Evolutionary conservation across 2,329 filamentous ascomycete genomes (phyloP).

Genomic region (Nigrograna mackinnonii): DNA sequence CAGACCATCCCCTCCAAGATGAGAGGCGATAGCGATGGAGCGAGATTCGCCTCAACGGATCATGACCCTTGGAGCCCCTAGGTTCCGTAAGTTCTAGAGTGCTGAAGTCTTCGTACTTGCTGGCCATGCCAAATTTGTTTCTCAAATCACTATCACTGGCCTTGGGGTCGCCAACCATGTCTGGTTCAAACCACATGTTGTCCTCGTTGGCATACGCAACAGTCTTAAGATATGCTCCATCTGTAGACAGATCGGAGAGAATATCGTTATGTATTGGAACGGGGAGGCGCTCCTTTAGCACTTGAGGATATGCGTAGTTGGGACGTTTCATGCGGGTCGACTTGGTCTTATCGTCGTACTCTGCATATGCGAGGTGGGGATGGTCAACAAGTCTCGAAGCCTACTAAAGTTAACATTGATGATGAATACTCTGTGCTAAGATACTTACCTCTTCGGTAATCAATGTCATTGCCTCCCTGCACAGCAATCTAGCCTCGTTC

Average conservation of each 20-base stretch:
- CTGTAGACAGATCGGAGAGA: slow-evolving; percentile 19
- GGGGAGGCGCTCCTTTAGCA: slow-evolving; percentile 27
- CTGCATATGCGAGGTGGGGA: slow-evolving; percentile 31
- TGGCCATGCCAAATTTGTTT: slow-evolving; percentile 13
- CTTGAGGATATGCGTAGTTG: slow-evolving; percentile 33
- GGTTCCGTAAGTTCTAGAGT: slow-evolving; percentile 28
- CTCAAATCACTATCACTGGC: slow-evolving; percentile 14
- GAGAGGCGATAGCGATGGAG: slow-evolving; percentile 26
- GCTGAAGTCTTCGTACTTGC: slow-evolving; percentile 27
- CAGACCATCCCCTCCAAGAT: slow-evolving; percentile 13
- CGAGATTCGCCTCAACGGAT: slow-evolving; percentile 20
- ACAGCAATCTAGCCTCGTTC: slow-evolving; percentile 30
- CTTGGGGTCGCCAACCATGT: slow-evolving; percentile 29
- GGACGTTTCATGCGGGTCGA: slow-evolving; percentile 32
- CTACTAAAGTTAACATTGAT: slow-evolving; percentile 1
- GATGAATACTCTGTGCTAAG: background rate
- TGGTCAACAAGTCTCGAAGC: slow-evolving; percentile 31
- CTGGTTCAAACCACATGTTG: slow-evolving; percentile 26
- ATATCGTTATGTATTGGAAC: slow-evolving; percentile 30
- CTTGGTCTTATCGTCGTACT: slow-evolving; percentile 25
- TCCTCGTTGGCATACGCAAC: slow-evolving; percentile 15
- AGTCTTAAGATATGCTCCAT: slow-evolving; percentile 23
- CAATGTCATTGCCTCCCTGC: slow-evolving; percentile 32
- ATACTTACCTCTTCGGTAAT: slow-evolving; percentile 30
- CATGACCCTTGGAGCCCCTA: slow-evolving; percentile 11